phyloP scores from a whole-genome alignment of 192 early-diverging fungal genomes.

The Rhizophagus prolifer region DNA sequence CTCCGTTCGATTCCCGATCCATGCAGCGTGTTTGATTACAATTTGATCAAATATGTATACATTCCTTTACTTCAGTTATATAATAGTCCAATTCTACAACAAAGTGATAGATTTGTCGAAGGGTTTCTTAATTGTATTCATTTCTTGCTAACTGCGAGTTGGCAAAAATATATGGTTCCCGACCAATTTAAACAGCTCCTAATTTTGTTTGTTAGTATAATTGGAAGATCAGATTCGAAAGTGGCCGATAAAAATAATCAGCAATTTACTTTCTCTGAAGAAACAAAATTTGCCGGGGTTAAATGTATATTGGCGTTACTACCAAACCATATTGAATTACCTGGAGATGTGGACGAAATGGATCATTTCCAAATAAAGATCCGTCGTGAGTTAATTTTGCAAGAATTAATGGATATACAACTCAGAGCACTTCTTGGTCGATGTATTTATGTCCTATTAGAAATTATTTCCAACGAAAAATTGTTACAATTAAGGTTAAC shows the following conservation, averaged over 20 bases:
- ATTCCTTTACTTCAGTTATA: slow-evolving; percentile 27
- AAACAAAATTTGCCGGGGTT: slow-evolving; percentile 31
- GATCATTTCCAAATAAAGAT: not conserved
- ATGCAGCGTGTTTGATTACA: slow-evolving; percentile 4
- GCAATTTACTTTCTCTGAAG: slow-evolving; percentile 29
- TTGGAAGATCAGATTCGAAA: slow-evolving; percentile 21
- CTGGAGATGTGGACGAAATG: not conserved
- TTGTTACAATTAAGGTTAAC: slow-evolving; percentile 35
- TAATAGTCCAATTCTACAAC: not conserved
- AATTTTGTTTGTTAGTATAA: slow-evolving; percentile 26
- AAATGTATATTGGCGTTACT: slow-evolving; percentile 31
- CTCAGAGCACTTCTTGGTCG: slow-evolving; percentile 27
- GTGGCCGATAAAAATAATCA: not conserved
- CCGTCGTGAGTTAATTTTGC: not conserved
- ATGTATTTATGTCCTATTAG: slow-evolving; percentile 23
- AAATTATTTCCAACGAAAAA: slow-evolving; percentile 26
- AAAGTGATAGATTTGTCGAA: slow-evolving; percentile 31
- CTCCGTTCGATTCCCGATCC: slow-evolving; percentile 19
- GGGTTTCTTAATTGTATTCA: slow-evolving; percentile 28
- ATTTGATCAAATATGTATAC: slow-evolving; percentile 33
- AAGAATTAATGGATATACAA: slow-evolving; percentile 11
- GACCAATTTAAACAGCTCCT: slow-evolving; percentile 27
- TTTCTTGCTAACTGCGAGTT: slow-evolving; percentile 20
- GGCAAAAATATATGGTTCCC: slow-evolving; percentile 20
- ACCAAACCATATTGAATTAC: not conserved